These are phyloP conservation scores for Saccharum hybrid DNA, from an alignment of 202 grass and related monocot species.

Conservation along the genomic window DNA sequence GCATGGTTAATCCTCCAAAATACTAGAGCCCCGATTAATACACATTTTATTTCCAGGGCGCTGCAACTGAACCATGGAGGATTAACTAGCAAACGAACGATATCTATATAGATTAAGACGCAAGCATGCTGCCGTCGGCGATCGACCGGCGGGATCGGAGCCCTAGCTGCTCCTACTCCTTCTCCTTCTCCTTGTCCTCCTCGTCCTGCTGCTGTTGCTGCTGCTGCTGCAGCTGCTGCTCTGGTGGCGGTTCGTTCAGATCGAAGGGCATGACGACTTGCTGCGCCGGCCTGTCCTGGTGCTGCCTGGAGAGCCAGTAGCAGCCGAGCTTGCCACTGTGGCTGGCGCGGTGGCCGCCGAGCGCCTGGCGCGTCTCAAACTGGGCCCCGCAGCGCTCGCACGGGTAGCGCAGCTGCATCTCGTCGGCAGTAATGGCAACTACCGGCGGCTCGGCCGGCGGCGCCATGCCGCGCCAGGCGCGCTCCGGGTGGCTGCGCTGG, in stretches of 20 bases:
- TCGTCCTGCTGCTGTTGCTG: background rate
- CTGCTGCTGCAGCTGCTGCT: background rate
- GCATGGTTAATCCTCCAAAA: background rate
- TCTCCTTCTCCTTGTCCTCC: background rate
- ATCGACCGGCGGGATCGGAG: background rate
- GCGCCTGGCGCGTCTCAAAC: slow-evolving; percentile 59
- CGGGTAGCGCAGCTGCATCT: slow-evolving; percentile 35
- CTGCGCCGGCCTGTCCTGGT: background rate
- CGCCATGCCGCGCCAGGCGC: slow-evolving; percentile 56
- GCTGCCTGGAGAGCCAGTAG: slow-evolving; percentile 46
- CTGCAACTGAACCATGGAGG: background rate
- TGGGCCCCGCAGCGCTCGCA: slow-evolving; percentile 41
- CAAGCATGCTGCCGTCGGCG: slow-evolving; percentile 21
- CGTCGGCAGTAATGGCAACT: background rate
- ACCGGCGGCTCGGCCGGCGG: background rate
- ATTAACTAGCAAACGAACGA: background rate
- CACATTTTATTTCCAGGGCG: background rate
- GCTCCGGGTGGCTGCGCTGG: slow-evolving; percentile 61
- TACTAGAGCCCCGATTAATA: background rate
- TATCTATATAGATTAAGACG: background rate
- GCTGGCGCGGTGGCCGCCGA: slow-evolving; percentile 67
- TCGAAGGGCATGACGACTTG: slow-evolving; percentile 22
- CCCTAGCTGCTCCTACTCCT: slow-evolving; percentile 14
- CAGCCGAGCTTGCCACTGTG: slow-evolving; percentile 50
- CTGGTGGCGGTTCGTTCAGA: slow-evolving; percentile 48